Percentiles rank a stretch among this genome's conserved stretches.
Evolutionary conservation across 176 grass and related monocot species (phyloP).

Genomic region (Oryza australiensis): DNA sequence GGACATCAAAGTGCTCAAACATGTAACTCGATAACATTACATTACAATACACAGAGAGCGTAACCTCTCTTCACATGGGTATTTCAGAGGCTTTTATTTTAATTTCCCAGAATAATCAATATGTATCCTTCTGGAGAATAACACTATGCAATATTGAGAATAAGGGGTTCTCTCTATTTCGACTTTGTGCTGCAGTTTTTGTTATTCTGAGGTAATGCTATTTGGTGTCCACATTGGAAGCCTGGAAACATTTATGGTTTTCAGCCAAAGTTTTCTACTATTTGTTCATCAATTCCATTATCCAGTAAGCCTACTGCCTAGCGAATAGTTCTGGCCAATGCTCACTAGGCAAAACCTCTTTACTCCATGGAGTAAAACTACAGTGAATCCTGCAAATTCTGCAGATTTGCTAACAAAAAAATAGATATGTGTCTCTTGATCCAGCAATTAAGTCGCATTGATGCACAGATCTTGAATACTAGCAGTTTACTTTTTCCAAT

Average conservation of each 20-base stretch:
- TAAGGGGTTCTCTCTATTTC: background rate
- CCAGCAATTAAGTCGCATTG: background rate
- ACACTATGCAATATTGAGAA: background rate
- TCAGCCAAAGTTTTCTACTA: background rate
- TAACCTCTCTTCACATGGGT: background rate
- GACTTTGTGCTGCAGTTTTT: background rate
- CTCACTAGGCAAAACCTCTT: no score
- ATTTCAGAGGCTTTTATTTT: background rate
- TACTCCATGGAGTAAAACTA: background rate
- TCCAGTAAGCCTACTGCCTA: background rate
- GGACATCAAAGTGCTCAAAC: background rate
- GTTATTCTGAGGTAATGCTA: background rate
- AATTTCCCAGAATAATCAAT: background rate
- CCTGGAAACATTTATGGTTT: background rate
- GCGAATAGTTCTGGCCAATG: background rate
- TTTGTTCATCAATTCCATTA: background rate
- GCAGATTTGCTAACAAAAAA: background rate
- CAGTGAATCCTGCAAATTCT: conserved; percentile 10
- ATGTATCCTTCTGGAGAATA: conserved; percentile 8
- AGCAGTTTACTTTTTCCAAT: background rate
- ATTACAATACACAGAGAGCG: background rate
- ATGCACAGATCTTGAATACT: background rate
- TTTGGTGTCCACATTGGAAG: background rate
- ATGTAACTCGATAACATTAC: background rate
- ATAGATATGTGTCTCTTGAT: background rate